Evolutionary conservation across 495 filamentous ascomycete species (phyloP), one percentile per base, ranked within the genome.

Genomic region (Eremomyces bilateralis): DNA sequence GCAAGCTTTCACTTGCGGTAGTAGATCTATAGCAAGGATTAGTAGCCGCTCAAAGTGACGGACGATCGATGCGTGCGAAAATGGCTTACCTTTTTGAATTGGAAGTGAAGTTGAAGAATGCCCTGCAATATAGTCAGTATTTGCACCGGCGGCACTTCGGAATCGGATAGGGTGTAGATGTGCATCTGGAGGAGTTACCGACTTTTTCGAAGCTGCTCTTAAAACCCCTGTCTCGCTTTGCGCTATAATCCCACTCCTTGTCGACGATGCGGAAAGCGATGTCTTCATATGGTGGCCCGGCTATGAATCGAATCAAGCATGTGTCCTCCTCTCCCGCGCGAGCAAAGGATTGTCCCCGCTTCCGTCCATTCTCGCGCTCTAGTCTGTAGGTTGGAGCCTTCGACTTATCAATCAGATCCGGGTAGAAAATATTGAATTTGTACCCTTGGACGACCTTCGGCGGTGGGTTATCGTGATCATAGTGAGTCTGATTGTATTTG

Each of bases 401-500:
- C 6, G 71, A 65, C 55, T 88, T 93, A 52, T 95, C 83, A 42
- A 95, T 91, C n/a, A 97, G 67, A 45, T 97, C 88, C 1, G 88
- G 90, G 42, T 99, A 99, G 56, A 99, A 95, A 29, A 99, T 90
- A 54, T 95, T 99, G 63, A 99, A 99, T 44, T 92, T 91, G 58
- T 95, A 99, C 21, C 88, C 88, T 54, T 97, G 88, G 30, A 97
- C 88, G 15, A 97, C 88, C 54, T 94, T 92, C 11, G 88, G 88
- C 2, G 88, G 88, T 4, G 88, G 88, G 45, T 99, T 93, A 47
- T 95, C 90, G 53, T 94, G 85, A 49, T 95, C 90, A 58, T 99
- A 99, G 59, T 99, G 88, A 1, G 88, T 99, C 55, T 99, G 88
- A 47, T 99, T 99, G 62, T 99, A 99, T 51, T 99, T 99, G 53